Percentiles rank a stretch among this genome's conserved stretches.
Evolutionary conservation across 768 basidiomycete genomes (phyloP).

Genomic region (Trametes meyenii): DNA sequence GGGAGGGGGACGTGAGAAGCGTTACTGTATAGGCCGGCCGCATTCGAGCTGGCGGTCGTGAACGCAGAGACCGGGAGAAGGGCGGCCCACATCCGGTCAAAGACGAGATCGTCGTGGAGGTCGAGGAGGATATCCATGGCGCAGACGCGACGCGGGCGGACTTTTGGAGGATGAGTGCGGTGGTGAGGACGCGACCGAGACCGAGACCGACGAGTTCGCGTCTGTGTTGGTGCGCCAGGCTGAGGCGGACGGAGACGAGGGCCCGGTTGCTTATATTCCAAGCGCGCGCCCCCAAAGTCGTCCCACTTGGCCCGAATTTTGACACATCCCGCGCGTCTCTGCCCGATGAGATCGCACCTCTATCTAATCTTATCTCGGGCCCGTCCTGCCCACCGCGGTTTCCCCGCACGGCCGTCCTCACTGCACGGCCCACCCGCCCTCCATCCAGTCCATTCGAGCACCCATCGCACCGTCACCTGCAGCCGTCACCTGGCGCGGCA

Average conservation of each 20-base stretch:
- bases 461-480: background rate
- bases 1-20: conserved; percentile 44
- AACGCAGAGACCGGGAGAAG: conserved; percentile 59
- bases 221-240: too few species aligned
- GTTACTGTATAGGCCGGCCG: conserved; percentile 28
- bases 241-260: background rate
- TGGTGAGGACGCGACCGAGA: background rate
- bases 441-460: background rate
- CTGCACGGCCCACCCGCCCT: background rate
- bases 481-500: background rate
- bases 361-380: conserved; percentile 22
- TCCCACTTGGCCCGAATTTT: conserved; percentile 20
- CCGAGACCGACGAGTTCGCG: background rate
- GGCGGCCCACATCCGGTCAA: conserved; percentile 81
- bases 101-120: conserved; percentile 65
- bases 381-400: conserved; percentile 10
- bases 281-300: conserved; percentile 23
- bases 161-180: background rate
- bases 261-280: conserved; percentile 17
- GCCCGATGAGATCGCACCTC: conserved; percentile 9
- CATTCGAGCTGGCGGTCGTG: conserved; percentile 23
- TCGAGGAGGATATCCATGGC: conserved; percentile 85
- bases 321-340: background rate
- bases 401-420: conserved; percentile 5
- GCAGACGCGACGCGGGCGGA: background rate